Evolutionary conservation across 2,329 filamentous ascomycete species (phyloP).

Genomic region (Didymella arachidicola): DNA sequence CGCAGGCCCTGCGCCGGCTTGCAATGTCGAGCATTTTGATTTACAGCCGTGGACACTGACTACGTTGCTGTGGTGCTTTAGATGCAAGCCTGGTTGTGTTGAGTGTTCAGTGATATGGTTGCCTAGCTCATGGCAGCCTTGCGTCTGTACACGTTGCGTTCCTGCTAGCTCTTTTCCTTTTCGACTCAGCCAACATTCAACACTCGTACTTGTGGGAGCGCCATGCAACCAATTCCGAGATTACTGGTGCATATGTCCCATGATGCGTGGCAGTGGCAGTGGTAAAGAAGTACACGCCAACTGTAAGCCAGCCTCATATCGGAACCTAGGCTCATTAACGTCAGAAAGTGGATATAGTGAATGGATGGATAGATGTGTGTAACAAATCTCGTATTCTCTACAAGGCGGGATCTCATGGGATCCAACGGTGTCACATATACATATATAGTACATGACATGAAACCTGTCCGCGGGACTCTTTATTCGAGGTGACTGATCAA

Average conservation of each 20-base stretch:
- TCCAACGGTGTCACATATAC: too few relatives aligned
- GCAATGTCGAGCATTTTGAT: conserved; percentile 27
- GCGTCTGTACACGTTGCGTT: neutral
- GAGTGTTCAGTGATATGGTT: conserved; percentile 41
- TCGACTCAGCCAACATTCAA: neutral
- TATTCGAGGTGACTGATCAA: too few relatives aligned
- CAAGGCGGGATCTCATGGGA: too few relatives aligned
- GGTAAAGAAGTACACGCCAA: neutral
- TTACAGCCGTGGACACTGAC: conserved; percentile 39
- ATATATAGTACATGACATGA: too few relatives aligned
- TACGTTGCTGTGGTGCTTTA: neutral
- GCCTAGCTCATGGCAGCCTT: neutral
- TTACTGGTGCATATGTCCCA: neutral
- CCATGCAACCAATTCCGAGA: neutral
- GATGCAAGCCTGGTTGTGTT: neutral
- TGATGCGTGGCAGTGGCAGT: neutral
- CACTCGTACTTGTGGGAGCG: neutral
- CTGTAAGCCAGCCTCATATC: neutral
- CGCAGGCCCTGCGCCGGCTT: conserved; percentile 30
- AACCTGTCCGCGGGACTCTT: too few relatives aligned
- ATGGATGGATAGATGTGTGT: too few relatives aligned
- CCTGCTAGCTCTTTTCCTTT: neutral
- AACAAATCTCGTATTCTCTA: too few relatives aligned
- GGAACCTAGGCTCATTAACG: neutral
- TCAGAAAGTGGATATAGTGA: too few relatives aligned